Evolutionary conservation across 768 basidiomycete genomes (phyloP).

Genomic region (Thelephora ganbajun): DNA sequence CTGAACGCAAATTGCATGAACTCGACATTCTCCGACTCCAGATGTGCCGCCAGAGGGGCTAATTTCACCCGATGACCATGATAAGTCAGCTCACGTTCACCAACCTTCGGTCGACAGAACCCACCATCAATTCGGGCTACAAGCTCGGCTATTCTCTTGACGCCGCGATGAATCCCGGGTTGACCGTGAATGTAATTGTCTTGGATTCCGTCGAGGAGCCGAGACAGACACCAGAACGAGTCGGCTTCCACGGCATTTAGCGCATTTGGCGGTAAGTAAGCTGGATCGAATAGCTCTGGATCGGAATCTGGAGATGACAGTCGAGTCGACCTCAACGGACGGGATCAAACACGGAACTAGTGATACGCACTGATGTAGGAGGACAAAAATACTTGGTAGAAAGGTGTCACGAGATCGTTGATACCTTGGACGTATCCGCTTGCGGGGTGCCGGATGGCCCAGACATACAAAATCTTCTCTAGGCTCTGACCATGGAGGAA

Average conservation of each 20-base stretch:
- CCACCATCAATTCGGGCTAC: constrained; percentile 80
- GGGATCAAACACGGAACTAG: background rate
- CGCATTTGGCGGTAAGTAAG: constrained; percentile 49
- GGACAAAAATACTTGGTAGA: constrained; percentile 94
- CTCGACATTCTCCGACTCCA: constrained; percentile 86
- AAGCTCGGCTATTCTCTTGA: constrained; percentile 87
- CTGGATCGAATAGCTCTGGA: constrained; percentile 80
- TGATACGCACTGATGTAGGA: constrained; percentile 71
- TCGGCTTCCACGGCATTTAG: constrained; percentile 90
- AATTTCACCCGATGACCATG: background rate
- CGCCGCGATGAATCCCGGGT: constrained; percentile 90
- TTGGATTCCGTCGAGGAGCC: constrained; percentile 92
- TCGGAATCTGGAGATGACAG: constrained; percentile 51
- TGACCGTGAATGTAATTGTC: constrained; percentile 97
- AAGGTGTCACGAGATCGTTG: constrained; percentile 95
- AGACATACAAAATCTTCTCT: constrained; percentile 92
- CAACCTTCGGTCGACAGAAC: constrained; percentile 12
- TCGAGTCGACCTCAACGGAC: background rate
- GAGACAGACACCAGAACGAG: constrained; percentile 95
- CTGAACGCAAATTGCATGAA: constrained; percentile 99
- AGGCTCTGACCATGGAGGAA: constrained; percentile 44
- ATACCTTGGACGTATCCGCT: constrained; percentile 99
- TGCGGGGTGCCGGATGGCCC: constrained; percentile 98
- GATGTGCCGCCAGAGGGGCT: constrained; percentile 82
- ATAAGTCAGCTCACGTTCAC: background rate